Evolutionary conservation across 768 basidiomycete species (phyloP).

Genomic region (Rhodosporidiobolus sp.): DNA sequence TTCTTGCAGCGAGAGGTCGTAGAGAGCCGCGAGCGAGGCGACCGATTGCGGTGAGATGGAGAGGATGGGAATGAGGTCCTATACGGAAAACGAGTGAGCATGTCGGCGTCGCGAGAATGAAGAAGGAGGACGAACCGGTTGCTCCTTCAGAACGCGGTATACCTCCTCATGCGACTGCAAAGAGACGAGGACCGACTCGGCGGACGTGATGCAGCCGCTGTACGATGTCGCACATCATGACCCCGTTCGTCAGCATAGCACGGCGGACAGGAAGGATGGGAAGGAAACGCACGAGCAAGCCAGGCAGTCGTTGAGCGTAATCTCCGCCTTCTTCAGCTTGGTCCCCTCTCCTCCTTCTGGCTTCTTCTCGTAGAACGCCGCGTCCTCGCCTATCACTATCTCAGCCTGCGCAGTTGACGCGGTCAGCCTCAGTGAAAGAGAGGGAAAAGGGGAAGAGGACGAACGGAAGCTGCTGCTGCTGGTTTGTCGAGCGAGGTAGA

Average conservation of each 20-base stretch:
- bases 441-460: background rate
- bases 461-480: constrained; percentile 25
- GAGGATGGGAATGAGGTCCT: constrained; percentile 63
- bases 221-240: constrained; percentile 1
- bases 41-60: constrained; percentile 88
- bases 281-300: constrained; percentile 77
- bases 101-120: background rate
- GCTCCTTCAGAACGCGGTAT: constrained; percentile 66
- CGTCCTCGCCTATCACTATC: constrained; percentile 74
- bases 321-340: constrained; percentile 88
- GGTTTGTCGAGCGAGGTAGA: constrained; percentile 52
- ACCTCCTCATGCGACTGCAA: constrained; percentile 94
- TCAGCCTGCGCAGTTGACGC: constrained; percentile 66
- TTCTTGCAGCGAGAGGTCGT: constrained; percentile 52
- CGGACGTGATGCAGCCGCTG: constrained; percentile 97
- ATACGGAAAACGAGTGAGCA: background rate
- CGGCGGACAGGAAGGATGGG: background rate
- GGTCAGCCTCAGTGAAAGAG: constrained; percentile 42
- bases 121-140: constrained; percentile 50
- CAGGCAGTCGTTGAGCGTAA: constrained; percentile 93
- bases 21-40: constrained; percentile 68
- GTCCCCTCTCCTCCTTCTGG: constrained; percentile 41
- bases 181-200: constrained; percentile 93
- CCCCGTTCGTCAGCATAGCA: background rate
- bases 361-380: constrained; percentile 85